Base-by-base conservation (phyloP, 805 yeast genomes). In the Jamesozyma lodderae region DNA sequence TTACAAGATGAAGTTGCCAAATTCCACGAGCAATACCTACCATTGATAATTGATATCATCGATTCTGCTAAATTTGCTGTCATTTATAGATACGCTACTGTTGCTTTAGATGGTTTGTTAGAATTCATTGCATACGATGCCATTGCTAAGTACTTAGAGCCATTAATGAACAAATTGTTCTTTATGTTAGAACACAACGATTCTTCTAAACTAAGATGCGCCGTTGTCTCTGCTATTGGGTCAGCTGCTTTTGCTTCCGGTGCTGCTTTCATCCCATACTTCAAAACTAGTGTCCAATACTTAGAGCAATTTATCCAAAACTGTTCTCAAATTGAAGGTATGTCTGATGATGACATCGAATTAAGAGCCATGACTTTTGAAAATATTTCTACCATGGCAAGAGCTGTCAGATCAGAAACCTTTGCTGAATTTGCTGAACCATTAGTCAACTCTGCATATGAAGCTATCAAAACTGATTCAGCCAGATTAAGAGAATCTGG, bases 181-280 rank as follows among this genome's bases (percentile, higher is more conserved):
- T 76, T 73, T 41, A 81, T 92, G 83, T 73, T 90, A 52, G 80
- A 77, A 52, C 69, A 73, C 45, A 84, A 94, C 35, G 72, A 77
- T 49, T 81, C 88, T 17, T 75, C 94, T 13, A 64, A 64, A 42
- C 69, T 83, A 56, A 81, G 78, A 60, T 67, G 83, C 35, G 84
- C 85, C 43, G 79, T 83, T 55, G 96, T 92, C 42, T 83, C 95
- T 38, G 96, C 96, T 28, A 84, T 92, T 59, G 97, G 97, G 40
- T 88, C 97, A 28, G 85, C 95, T 42, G 97, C 98, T 21, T 87
- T 81, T 57, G 95, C 97, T 41, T 77, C 95, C 31, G 96, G 96
- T 63, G 79, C 79, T 52, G 73, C 82, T 28, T 92, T 84, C 64
- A 68, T 73, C 43, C 96, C 97, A 43, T 92, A 73, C 68, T 90